A percentile compares a stretch with the other conserved stretches of the same genome.
phyloP scores from a whole-genome alignment of 2,329 filamentous ascomycete species.

The Arthrobotrys conoides region DNA sequence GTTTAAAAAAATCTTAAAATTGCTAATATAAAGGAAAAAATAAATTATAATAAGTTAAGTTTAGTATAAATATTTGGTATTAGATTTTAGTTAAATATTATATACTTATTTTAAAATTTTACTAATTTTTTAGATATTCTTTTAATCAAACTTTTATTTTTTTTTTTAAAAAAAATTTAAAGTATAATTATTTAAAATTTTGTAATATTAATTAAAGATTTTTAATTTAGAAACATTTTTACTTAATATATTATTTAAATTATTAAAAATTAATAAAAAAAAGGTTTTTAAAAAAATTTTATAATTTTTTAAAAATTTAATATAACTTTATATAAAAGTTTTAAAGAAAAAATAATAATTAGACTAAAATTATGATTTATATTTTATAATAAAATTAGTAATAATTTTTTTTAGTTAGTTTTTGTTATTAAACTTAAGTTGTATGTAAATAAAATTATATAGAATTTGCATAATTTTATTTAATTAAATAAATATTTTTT shows the following conservation, averaged over 20 bases:
- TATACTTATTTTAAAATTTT: conserved; percentile 18
- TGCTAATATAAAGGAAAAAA: conserved; percentile 5
- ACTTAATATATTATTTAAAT: conserved; percentile 19
- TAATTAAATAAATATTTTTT: too few species aligned
- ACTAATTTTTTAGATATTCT: neutral
- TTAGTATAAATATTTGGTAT: neutral
- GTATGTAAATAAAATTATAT: conserved; percentile 7
- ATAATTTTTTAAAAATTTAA: conserved; percentile 13
- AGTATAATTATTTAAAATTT: conserved; percentile 10
- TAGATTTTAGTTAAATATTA: neutral
- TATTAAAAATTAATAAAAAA: conserved; percentile 6
- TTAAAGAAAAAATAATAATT: conserved; percentile 8
- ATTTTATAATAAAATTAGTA: conserved; percentile 19
- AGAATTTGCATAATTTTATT: neutral
- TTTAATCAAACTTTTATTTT: neutral
- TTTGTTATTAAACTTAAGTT: neutral
- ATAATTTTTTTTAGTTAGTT: conserved; percentile 2
- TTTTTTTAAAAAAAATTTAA: conserved; percentile 1
- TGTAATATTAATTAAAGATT: neutral
- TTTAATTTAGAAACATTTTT: conserved; percentile 13
- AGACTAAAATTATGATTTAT: conserved; percentile 14
- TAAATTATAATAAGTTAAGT: conserved; percentile 3
- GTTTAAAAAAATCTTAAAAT: conserved; percentile 18
- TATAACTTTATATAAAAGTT: conserved; percentile 3
- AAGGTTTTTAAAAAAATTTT: neutral